Conservation (phyloP, 345 rosid species). For the Populus tremula region DNA sequence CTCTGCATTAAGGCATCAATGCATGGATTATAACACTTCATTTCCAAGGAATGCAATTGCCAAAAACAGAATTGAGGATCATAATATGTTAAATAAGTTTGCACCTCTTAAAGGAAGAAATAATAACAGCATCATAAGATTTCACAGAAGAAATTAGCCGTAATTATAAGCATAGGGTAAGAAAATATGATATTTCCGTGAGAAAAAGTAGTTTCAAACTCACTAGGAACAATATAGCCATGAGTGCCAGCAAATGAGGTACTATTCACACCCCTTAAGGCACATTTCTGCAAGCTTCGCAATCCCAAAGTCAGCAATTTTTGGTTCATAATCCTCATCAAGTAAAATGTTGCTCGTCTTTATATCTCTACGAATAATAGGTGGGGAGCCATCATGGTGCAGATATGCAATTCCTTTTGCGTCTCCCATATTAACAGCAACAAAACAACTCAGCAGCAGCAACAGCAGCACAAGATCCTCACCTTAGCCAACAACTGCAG, state of each 20-base stretch:
- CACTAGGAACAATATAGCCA: slow-evolving; percentile 94
- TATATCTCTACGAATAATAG: slow-evolving; percentile 80
- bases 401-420: slow-evolving; percentile 85
- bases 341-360: slow-evolving; percentile 84
- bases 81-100: not conserved
- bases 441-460: too few relatives aligned
- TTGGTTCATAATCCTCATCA: slow-evolving; percentile 60
- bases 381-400: slow-evolving; percentile 80
- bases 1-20: slow-evolving; percentile 43
- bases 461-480: too few relatives aligned
- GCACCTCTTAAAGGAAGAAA: not conserved
- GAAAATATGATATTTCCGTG: too few relatives aligned
- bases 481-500: too few relatives aligned
- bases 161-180: not conserved
- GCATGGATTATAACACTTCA: not conserved
- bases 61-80: not conserved
- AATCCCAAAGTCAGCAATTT: slow-evolving; percentile 85
- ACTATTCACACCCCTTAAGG: slow-evolving; percentile 39
- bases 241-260: slow-evolving; percentile 76
- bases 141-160: not conserved
- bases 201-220: slow-evolving; percentile 19
- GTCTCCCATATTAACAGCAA: slow-evolving; percentile 36
- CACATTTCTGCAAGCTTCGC: slow-evolving; percentile 66
- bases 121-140: not conserved
- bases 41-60: not conserved